phyloP scores from a whole-genome alignment of 2,329 filamentous ascomycete species.

The Alternaria sp. region DNA sequence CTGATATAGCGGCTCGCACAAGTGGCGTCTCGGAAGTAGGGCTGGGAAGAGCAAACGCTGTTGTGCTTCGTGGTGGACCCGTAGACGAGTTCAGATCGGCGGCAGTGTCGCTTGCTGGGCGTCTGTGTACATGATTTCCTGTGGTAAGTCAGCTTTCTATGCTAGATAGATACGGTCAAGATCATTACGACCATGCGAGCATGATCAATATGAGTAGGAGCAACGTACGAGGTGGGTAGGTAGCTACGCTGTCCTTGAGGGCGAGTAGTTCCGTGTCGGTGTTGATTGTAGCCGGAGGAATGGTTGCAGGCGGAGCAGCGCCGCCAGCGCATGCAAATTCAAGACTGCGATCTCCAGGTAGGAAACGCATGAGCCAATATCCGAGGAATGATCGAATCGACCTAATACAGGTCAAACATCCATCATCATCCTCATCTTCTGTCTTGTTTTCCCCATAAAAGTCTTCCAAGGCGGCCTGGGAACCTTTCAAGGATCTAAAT shows the following conservation, averaged over 20 bases:
- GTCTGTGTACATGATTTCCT: conserved; percentile 3
- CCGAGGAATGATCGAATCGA: background rate
- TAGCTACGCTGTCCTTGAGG: background rate
- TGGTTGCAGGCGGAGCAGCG: background rate
- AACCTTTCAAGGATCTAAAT: conserved; percentile 2
- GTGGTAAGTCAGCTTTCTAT: background rate
- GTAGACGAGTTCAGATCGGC: conserved; percentile 1
- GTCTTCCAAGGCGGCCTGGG: background rate
- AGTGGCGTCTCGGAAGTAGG: conserved; percentile 1
- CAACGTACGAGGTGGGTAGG: background rate
- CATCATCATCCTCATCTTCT: conserved; percentile 1
- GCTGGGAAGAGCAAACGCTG: background rate
- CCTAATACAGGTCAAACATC: background rate
- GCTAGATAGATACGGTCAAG: conserved; percentile 2
- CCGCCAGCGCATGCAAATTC: background rate
- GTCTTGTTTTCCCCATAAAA: background rate
- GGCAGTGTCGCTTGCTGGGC: background rate
- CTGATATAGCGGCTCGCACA: background rate
- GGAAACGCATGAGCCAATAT: background rate
- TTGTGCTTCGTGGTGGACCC: background rate
- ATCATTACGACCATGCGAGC: background rate
- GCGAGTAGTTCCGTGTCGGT: background rate
- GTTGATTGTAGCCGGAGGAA: background rate
- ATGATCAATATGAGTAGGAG: background rate
- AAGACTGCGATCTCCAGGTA: background rate